Evolutionary conservation across 2,329 filamentous ascomycete species (phyloP), one percentile per base, ranked within the genome.

Genomic region (Penicillium sumatraense): DNA sequence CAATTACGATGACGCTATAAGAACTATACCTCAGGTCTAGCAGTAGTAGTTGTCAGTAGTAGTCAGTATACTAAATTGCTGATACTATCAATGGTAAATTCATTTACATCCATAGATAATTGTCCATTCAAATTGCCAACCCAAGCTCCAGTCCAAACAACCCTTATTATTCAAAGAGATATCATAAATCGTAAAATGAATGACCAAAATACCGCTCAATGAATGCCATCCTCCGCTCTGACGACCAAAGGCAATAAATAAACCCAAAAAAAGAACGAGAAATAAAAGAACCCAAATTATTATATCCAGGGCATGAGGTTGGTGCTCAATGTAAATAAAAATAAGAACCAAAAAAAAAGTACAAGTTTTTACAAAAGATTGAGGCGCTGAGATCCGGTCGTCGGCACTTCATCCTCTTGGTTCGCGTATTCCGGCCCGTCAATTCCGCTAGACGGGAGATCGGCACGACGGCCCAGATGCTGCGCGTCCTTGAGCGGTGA

Each of bases 371-470:
- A 64, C 50, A 66, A 36, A 20, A 57, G 49, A 47, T 60, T 59
- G 38, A 53, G 47, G 23, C 31, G 47, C 21, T 51, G 55, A 29
- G 16, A 29, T 45, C 56, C 60, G 44, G 36, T 44, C 29, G n/a
- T 47, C 47, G 55, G 60, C 38, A 59, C 11, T 48, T 65, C 53
- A 23, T 55, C 49, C 13, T 56, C 56, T 21, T 21, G 9, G 14
- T 61, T 53, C 29, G 54, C 29, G 50, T 23, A 46, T 40, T 14
- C 51, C 54, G 56, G 56, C 21, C 54, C 58, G 53, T 38, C 54
- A 10, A 38, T 56, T 54, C 54, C 56, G 57, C 47, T 53, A 7
- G 24, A 49, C 55, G 61, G 61, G 57, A 60, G 59, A 56, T 61
- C 61, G 56, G 54, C 56, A 48, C 35, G 10, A 38, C 27, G 44